Conservation (phyloP, 352 stramenopile genomes). For the Phytophthora sojae region DNA sequence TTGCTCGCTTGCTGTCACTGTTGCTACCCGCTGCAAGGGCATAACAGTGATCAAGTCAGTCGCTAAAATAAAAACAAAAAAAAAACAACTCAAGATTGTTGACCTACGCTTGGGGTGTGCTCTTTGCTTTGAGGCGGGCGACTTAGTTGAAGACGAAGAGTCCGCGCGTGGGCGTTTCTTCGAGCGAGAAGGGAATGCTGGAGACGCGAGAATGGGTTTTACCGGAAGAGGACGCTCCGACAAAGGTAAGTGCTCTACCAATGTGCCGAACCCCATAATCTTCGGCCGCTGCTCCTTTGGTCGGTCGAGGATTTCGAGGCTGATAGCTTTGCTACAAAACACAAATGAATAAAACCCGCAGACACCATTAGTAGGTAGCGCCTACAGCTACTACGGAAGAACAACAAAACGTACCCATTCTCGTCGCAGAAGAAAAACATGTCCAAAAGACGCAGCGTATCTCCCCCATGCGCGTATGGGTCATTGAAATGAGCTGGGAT, state of each 20-base stretch:
- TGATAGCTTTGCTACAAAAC: conserved; percentile 66
- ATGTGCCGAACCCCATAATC: conserved; percentile 87
- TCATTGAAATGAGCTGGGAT: conserved; percentile 77
- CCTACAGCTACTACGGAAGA: not conserved
- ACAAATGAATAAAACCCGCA: conserved; percentile 1
- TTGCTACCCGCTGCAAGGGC: conserved; percentile 2
- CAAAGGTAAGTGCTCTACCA: conserved; percentile 77
- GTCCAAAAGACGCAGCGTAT: conserved; percentile 80
- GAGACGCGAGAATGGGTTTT: conserved; percentile 73
- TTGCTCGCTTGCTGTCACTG: conserved; percentile 35
- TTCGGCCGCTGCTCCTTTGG: conserved; percentile 77
- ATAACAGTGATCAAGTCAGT: conserved; percentile 3
- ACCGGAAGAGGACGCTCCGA: conserved; percentile 69
- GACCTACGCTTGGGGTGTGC: conserved; percentile 29
- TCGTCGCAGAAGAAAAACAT: conserved; percentile 91
- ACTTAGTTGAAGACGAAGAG: conserved; percentile 42
- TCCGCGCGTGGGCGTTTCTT: conserved; percentile 74
- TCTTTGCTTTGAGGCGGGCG: conserved; percentile 27
- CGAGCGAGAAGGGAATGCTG: conserved; percentile 76
- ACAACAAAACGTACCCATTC: conserved; percentile 62
- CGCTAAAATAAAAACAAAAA: not conserved
- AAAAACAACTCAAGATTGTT: not conserved
- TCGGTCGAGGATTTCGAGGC: conserved; percentile 80
- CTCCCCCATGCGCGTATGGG: conserved; percentile 62
- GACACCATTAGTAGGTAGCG: not conserved